Conservation (phyloP, 495 filamentous ascomycete genomes). For the Polyplosphaeria fusca region DNA sequence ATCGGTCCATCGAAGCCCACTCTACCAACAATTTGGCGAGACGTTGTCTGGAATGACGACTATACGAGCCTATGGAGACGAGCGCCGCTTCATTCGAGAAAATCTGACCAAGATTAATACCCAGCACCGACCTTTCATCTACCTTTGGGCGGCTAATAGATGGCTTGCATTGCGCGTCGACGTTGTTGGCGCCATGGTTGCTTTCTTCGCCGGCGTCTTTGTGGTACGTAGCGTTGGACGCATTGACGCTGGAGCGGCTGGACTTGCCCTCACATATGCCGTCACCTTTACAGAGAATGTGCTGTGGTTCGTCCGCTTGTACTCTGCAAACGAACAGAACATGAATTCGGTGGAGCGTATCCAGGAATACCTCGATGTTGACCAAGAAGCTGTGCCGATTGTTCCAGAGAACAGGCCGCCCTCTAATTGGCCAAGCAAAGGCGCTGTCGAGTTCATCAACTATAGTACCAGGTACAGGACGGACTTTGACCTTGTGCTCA, state of each 20-base stretch:
- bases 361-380: constrained; percentile 93
- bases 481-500: constrained; percentile 83
- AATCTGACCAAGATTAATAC: constrained; percentile 86
- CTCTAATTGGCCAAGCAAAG: constrained; percentile 78
- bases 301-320: constrained; percentile 94
- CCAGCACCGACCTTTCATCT: constrained; percentile 91
- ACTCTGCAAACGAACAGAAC: constrained; percentile 93
- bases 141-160: constrained; percentile 93
- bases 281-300: constrained; percentile 97
- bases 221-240: constrained; percentile 78
- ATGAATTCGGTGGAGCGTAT: constrained; percentile 99
- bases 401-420: constrained; percentile 75
- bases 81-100: constrained; percentile 87
- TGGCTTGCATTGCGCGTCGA: constrained; percentile 96
- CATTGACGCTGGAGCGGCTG: constrained; percentile 90
- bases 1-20: constrained; percentile 87
- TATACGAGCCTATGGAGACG: constrained; percentile 94
- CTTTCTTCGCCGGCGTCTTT: constrained; percentile 92
- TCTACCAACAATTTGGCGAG: constrained; percentile 98
- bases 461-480: constrained; percentile 87
- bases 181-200: constrained; percentile 81
- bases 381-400: constrained; percentile 81
- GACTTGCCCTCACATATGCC: constrained; percentile 95
- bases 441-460: constrained; percentile 77
- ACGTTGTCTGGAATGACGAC: constrained; percentile 95